These are phyloP conservation scores for Pyrus betulifolia DNA, from an alignment of 306 rosid genomes.

Conservation along the genomic window DNA sequence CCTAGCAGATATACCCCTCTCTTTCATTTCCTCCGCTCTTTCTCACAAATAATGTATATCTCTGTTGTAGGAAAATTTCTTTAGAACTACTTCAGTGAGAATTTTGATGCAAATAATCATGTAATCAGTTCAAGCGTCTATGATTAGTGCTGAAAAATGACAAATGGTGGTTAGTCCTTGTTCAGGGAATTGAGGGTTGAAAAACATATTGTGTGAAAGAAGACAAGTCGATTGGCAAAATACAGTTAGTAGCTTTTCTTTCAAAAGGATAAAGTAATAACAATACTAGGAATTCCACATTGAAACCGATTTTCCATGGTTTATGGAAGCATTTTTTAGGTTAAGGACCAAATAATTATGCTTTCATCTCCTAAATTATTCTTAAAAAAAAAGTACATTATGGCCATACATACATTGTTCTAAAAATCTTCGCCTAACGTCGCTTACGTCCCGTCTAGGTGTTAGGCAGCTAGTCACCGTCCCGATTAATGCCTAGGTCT, in stretches of 20 bases:
- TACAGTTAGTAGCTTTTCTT: neutral
- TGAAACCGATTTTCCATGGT: neutral
- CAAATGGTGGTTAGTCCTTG: no score
- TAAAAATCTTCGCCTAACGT: no score
- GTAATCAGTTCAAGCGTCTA: neutral
- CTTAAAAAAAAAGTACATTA: neutral
- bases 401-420: neutral
- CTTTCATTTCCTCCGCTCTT: no score
- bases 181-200: neutral
- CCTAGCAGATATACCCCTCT: neutral
- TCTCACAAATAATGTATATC: no score
- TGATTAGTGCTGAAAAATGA: neutral
- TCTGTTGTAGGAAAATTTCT: neutral
- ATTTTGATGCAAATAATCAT: neutral
- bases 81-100: neutral
- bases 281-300: neutral
- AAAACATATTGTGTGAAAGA: neutral
- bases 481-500: no score
- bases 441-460: fast-evolving
- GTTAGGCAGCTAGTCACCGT: fast-evolving
- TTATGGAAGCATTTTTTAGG: neutral
- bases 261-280: neutral
- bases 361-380: neutral
- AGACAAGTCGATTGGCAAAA: neutral
- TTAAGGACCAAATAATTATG: neutral